Evolutionary conservation across 805 yeast genomes (phyloP).

Genomic region (Kluyveromyces aestuarii): DNA sequence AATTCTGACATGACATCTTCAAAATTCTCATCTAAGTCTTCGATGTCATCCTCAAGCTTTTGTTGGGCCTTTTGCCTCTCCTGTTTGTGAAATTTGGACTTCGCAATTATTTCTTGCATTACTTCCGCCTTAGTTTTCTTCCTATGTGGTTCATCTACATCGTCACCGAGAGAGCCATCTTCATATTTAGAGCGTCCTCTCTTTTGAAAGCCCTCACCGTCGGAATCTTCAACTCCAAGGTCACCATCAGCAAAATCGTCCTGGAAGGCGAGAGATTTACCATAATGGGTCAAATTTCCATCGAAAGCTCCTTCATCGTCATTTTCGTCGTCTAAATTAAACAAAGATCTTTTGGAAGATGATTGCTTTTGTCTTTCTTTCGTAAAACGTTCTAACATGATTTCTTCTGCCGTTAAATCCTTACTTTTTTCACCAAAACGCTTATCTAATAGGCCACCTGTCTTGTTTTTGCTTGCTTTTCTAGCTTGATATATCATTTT

Average conservation of each 20-base stretch:
- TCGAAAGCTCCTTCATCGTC: conserved; percentile 32
- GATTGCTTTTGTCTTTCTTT: conserved; percentile 65
- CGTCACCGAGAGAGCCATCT: conserved; percentile 31
- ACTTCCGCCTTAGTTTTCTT: conserved; percentile 77
- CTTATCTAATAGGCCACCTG: conserved; percentile 74
- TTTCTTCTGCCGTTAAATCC: conserved; percentile 73
- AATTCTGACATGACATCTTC: conserved; percentile 58
- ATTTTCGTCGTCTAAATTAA: conserved; percentile 66
- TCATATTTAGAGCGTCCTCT: conserved; percentile 30
- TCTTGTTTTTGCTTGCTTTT: conserved; percentile 53
- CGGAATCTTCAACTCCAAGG: conserved; percentile 30
- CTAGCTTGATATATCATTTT: conserved; percentile 54
- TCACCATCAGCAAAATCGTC: conserved; percentile 47
- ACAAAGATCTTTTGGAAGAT: conserved; percentile 49
- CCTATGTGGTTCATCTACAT: conserved; percentile 35
- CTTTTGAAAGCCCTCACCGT: conserved; percentile 28
- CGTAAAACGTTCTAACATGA: conserved; percentile 91
- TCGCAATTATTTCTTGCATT: conserved; percentile 78
- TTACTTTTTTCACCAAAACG: conserved; percentile 85
- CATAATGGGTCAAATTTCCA: conserved; percentile 64
- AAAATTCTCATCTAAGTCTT: conserved; percentile 64
- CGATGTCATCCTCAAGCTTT: conserved; percentile 48
- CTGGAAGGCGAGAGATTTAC: conserved; percentile 53
- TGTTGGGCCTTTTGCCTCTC: conserved; percentile 64
- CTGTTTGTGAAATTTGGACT: conserved; percentile 67